phyloP scores from a whole-genome alignment of 306 rosid species.

The Mimosa pudica region DNA sequence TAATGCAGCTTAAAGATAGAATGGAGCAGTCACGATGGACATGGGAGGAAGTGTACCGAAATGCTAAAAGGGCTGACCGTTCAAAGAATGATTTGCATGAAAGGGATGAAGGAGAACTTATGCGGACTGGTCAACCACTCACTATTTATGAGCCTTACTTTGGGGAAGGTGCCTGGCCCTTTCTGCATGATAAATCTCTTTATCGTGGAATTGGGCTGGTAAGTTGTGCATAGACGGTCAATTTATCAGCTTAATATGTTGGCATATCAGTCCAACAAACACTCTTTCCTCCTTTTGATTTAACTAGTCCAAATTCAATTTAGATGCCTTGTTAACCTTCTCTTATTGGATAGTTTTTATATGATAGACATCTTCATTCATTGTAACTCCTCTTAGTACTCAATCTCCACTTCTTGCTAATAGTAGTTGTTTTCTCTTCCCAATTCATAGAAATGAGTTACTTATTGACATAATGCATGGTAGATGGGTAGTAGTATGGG shows the following conservation, averaged over 20 bases:
- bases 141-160: conserved; percentile 94
- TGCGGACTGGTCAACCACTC: conserved; percentile 89
- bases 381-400: neutral
- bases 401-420: neutral
- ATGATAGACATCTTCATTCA: neutral
- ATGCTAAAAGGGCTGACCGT: conserved; percentile 77
- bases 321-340: conserved; percentile 1
- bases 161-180: conserved; percentile 97
- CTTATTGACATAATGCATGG: conserved; percentile 16
- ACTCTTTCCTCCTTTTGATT: neutral
- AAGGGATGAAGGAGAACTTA: conserved; percentile 95
- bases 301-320: neutral
- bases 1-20: conserved; percentile 85
- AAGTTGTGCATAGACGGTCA: conserved; percentile 36
- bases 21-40: conserved; percentile 80
- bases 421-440: conserved; percentile 2
- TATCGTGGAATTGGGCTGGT: conserved; percentile 95
- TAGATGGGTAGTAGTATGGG: too few species aligned
- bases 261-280: neutral
- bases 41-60: conserved; percentile 95
- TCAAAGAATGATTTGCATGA: conserved; percentile 84
- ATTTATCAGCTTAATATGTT: neutral
- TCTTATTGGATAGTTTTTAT: neutral
- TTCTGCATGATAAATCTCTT: conserved; percentile 76
- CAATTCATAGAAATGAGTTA: conserved; percentile 14